phyloP scores from a whole-genome alignment of 352 stramenopile species.

The Phytophthora capsici region DNA sequence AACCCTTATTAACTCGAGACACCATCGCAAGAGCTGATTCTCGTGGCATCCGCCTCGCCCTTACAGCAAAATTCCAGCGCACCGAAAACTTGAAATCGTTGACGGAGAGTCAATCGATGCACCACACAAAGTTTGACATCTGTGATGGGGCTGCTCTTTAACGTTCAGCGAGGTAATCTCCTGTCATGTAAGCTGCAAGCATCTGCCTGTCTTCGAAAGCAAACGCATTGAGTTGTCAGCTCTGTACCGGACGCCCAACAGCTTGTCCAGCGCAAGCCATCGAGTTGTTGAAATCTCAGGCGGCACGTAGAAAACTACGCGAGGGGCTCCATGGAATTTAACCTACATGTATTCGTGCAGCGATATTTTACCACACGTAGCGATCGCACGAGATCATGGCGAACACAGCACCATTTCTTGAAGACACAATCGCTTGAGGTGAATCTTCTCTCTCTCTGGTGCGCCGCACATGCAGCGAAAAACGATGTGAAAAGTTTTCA shows the following conservation, averaged over 20 bases:
- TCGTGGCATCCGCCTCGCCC: slow-evolving; percentile 4
- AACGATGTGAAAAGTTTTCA: too few relatives aligned
- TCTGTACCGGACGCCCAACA: not conserved
- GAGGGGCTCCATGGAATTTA: not conserved
- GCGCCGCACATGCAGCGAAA: not conserved
- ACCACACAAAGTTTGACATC: not conserved
- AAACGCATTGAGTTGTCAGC: not conserved
- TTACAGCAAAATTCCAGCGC: slow-evolving; percentile 11
- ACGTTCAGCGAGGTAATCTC: not conserved
- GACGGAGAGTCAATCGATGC: slow-evolving; percentile 1
- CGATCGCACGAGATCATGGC: slow-evolving; percentile 8
- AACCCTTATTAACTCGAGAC: not conserved
- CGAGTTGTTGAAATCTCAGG: slow-evolving; percentile 8
- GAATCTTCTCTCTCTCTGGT: not conserved
- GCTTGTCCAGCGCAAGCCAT: not conserved
- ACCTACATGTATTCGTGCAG: slow-evolving; percentile 9
- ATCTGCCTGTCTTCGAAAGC: not conserved
- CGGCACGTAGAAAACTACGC: not conserved
- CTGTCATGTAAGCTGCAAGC: slow-evolving; percentile 2
- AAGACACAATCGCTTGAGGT: not conserved
- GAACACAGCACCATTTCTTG: slow-evolving; percentile 6
- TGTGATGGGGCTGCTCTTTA: not conserved
- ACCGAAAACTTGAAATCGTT: slow-evolving; percentile 16
- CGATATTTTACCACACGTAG: slow-evolving; percentile 16
- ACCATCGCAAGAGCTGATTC: slow-evolving; percentile 18